Evolutionary conservation across 805 yeast species (phyloP).

Genomic region (Ogataea angusta): DNA sequence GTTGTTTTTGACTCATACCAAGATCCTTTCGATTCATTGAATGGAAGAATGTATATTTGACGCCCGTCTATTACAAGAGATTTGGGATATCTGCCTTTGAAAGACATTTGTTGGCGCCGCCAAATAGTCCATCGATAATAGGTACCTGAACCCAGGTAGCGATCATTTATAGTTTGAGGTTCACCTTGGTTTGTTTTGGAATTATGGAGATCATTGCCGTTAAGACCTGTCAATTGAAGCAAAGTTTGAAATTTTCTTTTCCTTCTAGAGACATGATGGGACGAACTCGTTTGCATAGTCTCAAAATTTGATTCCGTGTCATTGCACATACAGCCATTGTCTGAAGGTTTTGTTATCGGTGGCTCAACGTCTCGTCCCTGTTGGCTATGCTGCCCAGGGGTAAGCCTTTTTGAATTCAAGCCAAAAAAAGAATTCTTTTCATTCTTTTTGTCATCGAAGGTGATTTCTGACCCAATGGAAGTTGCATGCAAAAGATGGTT

Average conservation of each 20-base stretch:
- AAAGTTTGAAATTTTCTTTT: constrained; percentile 7
- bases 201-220: neutral
- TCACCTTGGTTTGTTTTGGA: neutral
- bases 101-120: constrained; percentile 84
- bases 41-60: constrained; percentile 82
- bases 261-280: neutral
- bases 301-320: neutral
- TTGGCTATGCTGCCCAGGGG: too few relatives aligned
- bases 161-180: neutral
- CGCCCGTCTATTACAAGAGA: constrained; percentile 92
- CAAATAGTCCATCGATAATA: constrained; percentile 85
- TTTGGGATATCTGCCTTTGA: constrained; percentile 76
- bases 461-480: neutral
- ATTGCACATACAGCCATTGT: too few relatives aligned
- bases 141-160: constrained; percentile 25
- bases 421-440: too few relatives aligned
- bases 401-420: too few relatives aligned
- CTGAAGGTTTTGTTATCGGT: too few relatives aligned
- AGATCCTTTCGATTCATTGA: constrained; percentile 60
- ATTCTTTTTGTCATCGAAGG: neutral
- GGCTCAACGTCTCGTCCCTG: neutral
- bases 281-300: neutral
- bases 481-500: too few relatives aligned
- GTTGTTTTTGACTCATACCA: constrained; percentile 78
- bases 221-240: constrained; percentile 3